Conservation (phyloP, 2,329 filamentous ascomycete species). For the Colletotrichum plurivorum region DNA sequence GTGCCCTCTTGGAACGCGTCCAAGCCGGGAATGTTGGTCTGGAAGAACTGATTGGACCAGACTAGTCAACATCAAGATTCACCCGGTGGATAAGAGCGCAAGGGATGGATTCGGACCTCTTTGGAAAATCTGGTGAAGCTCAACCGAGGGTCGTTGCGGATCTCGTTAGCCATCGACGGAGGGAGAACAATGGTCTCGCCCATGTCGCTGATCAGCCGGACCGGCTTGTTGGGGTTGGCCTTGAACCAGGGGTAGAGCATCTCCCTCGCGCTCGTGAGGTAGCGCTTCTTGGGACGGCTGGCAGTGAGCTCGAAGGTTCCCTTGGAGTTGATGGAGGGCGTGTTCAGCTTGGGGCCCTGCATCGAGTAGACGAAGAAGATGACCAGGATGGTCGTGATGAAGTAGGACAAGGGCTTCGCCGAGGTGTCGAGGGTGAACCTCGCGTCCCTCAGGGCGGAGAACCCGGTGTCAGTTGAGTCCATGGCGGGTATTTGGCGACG, state of each 20-base stretch:
- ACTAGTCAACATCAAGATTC: no score
- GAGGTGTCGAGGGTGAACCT: slow-evolving; percentile 13
- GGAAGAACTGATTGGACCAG: slow-evolving; percentile 29
- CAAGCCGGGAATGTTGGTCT: slow-evolving; percentile 6
- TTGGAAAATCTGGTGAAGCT: slow-evolving; percentile 12
- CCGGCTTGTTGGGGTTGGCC: slow-evolving; percentile 25
- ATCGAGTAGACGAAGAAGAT: slow-evolving; percentile 22
- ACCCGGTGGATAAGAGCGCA: no score
- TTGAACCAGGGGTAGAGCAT: slow-evolving; percentile 24
- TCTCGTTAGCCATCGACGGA: slow-evolving; percentile 25
- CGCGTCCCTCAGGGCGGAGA: not conserved
- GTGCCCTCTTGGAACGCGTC: slow-evolving; percentile 22
- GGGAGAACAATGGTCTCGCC: slow-evolving; percentile 16
- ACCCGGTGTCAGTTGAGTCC: not conserved
- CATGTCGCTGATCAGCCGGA: slow-evolving; percentile 6
- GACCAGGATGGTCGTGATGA: slow-evolving; percentile 21
- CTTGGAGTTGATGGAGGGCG: slow-evolving; percentile 19
- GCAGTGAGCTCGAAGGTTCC: slow-evolving; percentile 17
- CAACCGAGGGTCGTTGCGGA: slow-evolving; percentile 1
- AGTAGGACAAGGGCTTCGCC: slow-evolving; percentile 22
- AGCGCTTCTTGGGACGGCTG: slow-evolving; percentile 17
- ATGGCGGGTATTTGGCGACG: not conserved
- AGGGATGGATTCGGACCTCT: not conserved
- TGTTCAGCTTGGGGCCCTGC: slow-evolving; percentile 24
- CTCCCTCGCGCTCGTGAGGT: slow-evolving; percentile 1